Evolutionary conservation across 2,329 filamentous ascomycete species (phyloP), one percentile per base, ranked within the genome.

Genomic region (Tolypocladium nubicola): DNA sequence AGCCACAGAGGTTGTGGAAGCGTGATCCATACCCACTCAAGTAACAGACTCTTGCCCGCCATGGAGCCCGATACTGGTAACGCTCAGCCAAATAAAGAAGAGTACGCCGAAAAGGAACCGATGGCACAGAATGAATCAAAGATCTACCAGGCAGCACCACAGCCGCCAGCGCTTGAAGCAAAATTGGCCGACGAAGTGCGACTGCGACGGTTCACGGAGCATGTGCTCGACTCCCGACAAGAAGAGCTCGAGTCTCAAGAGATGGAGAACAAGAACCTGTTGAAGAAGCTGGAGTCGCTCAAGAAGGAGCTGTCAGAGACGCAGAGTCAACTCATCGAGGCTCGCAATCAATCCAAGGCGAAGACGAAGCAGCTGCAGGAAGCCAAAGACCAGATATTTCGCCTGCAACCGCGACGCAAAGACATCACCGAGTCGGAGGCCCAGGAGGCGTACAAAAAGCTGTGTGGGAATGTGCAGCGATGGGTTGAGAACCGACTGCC

Each of bases 351-450:
- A 52, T 52, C 59, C 38, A 66, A 65, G 39, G 30, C 60, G n/a
- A 66, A 65, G 37, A 54, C 62, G n/a, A 68, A 64, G 45, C 63
- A 69, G 50, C 59, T 68, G 7, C 65, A 69, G 53, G 66, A 71
- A 11, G 64, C 65, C 41, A 65, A 64, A 41, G 66, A 69, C 43
- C 69, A 70, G 30, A 67, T 70, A 2, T 70, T 68, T 55, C 68
- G 62, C 21, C 62, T 71, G 2, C 70, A 72, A 52, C 64, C 68
- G 7, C 58, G 58, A n/a, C 64, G 70, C 54, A 68, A 66, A 58
- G 70, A 73, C 38, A 67, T 73, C 33, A 72, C 68, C 7, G 71
- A 73, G 52, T 58, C 66, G 1, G 71, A 73, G 53, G 71, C 71
- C 2, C 64, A 63, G 38, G 70, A 72, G 35, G 63, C 62, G 11